These are phyloP conservation scores for Hypoxylon sp. DNA, from an alignment of 2,329 filamentous ascomycete species.

Conservation along the genomic window DNA sequence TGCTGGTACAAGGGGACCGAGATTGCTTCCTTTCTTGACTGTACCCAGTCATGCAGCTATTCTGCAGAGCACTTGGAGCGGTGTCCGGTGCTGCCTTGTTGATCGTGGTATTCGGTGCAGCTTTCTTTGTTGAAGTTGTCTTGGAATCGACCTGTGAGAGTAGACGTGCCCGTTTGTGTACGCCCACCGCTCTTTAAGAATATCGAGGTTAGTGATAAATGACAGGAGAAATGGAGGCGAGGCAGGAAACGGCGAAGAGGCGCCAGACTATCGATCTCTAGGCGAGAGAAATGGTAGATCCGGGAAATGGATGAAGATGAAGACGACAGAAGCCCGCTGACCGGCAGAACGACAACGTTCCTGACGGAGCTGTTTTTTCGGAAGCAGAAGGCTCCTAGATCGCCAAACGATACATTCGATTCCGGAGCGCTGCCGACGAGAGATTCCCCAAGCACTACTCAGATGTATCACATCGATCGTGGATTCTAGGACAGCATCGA, in stretches of 20 bases:
- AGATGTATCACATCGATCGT: conserved; percentile 43
- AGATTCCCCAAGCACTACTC: conserved; percentile 37
- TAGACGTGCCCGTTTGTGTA: conserved; percentile 56
- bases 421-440: conserved; percentile 42
- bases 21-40: conserved; percentile 51
- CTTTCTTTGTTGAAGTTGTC: conserved; percentile 59
- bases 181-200: conserved; percentile 58
- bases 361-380: conserved; percentile 37
- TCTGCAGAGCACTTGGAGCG: conserved; percentile 49
- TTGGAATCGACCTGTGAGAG: conserved; percentile 58
- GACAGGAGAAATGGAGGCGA: conserved; percentile 39
- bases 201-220: conserved; percentile 55
- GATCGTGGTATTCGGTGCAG: conserved; percentile 54
- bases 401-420: conserved; percentile 42
- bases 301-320: conserved; percentile 27
- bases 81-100: conserved; percentile 47
- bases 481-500: conserved; percentile 46
- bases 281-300: conserved; percentile 33
- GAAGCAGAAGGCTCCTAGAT: conserved; percentile 33
- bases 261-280: conserved; percentile 30
- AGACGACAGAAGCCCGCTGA: conserved; percentile 24
- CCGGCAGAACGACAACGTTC: conserved; percentile 34
- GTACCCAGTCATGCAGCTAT: conserved; percentile 51
- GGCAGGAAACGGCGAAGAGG: conserved; percentile 33
- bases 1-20: conserved; percentile 51